phyloP scores from a whole-genome alignment of 129 eudicot genomes.

The Saposhnikovia divaricata region DNA sequence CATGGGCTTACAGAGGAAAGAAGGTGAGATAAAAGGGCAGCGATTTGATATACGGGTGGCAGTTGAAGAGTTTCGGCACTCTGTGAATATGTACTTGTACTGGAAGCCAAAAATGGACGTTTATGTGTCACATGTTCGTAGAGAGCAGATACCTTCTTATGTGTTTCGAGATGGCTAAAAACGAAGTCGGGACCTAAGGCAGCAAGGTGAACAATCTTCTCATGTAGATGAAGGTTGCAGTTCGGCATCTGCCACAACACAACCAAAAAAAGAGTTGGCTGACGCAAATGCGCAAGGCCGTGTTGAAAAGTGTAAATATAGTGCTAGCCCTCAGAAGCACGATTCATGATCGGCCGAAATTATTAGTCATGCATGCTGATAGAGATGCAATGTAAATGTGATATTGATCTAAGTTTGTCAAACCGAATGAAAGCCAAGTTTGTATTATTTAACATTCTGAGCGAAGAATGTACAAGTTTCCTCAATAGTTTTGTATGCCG shows the following conservation, averaged over 20 bases:
- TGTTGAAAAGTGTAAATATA: constrained; percentile 31
- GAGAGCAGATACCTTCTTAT: constrained; percentile 59
- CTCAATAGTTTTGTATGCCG: too few relatives aligned
- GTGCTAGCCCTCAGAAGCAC: constrained; percentile 21
- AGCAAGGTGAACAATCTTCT: constrained; percentile 19
- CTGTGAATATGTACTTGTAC: constrained; percentile 45
- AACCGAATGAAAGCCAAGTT: neutral
- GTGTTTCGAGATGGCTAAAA: constrained; percentile 52
- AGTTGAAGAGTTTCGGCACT: constrained; percentile 70
- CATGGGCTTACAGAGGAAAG: constrained; percentile 81
- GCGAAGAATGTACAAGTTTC: neutral
- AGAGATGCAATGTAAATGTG: constrained; percentile 7
- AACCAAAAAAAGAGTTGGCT: constrained; percentile 27
- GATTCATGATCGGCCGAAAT: constrained; percentile 48
- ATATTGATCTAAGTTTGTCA: neutral
- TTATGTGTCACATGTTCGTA: constrained; percentile 65
- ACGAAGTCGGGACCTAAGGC: constrained; percentile 35
- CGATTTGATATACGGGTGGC: constrained; percentile 83
- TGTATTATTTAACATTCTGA: neutral
- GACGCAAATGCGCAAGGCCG: constrained; percentile 23
- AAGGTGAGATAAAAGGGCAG: constrained; percentile 68
- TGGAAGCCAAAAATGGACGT: constrained; percentile 93
- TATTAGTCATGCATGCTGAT: constrained; percentile 11
- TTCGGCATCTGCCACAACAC: constrained; percentile 31
- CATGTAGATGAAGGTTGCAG: constrained; percentile 16